phyloP scores from a whole-genome alignment of 768 basidiomycete genomes.

The Collybiopsis luxurians region DNA sequence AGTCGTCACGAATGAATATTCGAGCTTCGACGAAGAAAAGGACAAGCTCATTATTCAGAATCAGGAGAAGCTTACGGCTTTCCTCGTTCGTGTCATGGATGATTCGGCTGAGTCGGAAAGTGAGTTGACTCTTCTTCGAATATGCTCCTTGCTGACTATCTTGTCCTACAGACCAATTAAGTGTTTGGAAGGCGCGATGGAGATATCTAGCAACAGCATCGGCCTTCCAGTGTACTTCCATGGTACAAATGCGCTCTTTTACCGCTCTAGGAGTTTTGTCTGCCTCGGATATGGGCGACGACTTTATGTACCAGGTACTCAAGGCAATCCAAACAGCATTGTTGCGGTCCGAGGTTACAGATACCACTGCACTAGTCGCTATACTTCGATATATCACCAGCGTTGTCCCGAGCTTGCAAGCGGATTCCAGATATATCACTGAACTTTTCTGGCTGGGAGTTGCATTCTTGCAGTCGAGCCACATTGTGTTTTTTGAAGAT shows the following conservation, averaged over 20 bases:
- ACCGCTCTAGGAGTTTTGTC: slow-evolving; percentile 81
- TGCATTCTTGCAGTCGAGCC: slow-evolving; percentile 75
- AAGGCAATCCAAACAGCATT: slow-evolving; percentile 81
- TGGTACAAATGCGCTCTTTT: slow-evolving; percentile 85
- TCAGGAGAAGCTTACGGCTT: slow-evolving; percentile 61
- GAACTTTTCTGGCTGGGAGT: slow-evolving; percentile 89
- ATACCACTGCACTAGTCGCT: slow-evolving; percentile 72
- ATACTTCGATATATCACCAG: slow-evolving; percentile 87
- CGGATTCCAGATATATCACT: slow-evolving; percentile 68
- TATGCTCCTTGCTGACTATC: not conserved
- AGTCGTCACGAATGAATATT: slow-evolving; percentile 68
- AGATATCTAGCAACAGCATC: slow-evolving; percentile 86
- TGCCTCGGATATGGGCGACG: slow-evolving; percentile 84
- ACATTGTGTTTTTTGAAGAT: slow-evolving; percentile 66
- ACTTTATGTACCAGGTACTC: slow-evolving; percentile 90
- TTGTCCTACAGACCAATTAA: slow-evolving; percentile 56
- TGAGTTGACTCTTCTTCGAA: slow-evolving; percentile 29
- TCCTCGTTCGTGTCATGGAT: slow-evolving; percentile 64
- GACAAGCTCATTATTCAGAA: slow-evolving; percentile 60
- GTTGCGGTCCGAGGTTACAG: slow-evolving; percentile 59
- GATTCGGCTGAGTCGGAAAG: slow-evolving; percentile 67
- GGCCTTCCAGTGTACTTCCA: slow-evolving; percentile 86
- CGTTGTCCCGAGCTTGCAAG: slow-evolving; percentile 67
- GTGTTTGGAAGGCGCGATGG: slow-evolving; percentile 92
- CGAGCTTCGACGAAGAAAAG: slow-evolving; percentile 44